phyloP scores from a whole-genome alignment of 2,329 filamentous ascomycete genomes.

The Zelopaecilomyces penicillatus region DNA sequence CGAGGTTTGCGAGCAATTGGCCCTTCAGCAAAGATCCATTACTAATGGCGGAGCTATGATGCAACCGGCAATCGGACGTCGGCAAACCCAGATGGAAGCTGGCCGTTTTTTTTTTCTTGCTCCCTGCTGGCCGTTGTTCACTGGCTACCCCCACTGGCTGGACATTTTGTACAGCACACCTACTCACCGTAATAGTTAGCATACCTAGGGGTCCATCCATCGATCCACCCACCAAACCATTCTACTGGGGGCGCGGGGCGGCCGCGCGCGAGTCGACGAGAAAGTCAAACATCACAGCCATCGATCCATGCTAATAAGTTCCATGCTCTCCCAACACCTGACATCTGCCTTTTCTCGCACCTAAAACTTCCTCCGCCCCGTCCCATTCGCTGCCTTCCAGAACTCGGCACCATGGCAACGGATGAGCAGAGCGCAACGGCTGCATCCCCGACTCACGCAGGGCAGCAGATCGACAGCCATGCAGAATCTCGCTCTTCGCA shows the following conservation, averaged over 20 bases:
- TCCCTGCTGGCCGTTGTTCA: too few relatives aligned
- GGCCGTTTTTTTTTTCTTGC: too few relatives aligned
- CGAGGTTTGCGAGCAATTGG: too few relatives aligned
- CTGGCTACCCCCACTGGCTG: too few relatives aligned
- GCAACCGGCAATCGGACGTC: constrained; percentile 3
- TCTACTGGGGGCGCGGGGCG: too few relatives aligned
- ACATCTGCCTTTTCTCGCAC: too few relatives aligned
- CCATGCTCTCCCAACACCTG: not conserved
- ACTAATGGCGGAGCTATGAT: constrained; percentile 26
- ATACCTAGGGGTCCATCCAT: too few relatives aligned
- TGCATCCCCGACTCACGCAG: not conserved
- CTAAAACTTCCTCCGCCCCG: not conserved
- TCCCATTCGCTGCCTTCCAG: not conserved
- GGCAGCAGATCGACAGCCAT: not conserved
- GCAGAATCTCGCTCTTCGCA: not conserved
- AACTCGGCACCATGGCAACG: not conserved
- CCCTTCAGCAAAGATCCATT: constrained; percentile 13
- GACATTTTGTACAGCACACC: not conserved
- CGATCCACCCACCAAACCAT: too few relatives aligned
- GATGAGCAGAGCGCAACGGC: not conserved
- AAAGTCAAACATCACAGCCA: not conserved
- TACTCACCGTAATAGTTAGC: not conserved
- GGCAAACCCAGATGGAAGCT: too few relatives aligned
- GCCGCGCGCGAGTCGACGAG: too few relatives aligned
- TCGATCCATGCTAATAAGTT: not conserved